phyloP scores from a whole-genome alignment of 345 rosid species.

The Luvunga scandens region DNA sequence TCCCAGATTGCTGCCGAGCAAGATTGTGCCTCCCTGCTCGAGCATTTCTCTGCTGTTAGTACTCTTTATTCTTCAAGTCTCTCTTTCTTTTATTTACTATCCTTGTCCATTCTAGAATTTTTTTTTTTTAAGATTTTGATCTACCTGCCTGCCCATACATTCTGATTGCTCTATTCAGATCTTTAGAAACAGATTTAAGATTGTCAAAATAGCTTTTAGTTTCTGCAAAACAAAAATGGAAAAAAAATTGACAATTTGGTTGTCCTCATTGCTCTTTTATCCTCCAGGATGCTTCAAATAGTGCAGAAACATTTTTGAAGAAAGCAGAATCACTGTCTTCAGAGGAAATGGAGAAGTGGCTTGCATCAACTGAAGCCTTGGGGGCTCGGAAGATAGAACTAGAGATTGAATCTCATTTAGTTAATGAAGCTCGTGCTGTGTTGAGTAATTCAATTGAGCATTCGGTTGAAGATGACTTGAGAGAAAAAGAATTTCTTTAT shows the following conservation, averaged over 20 bases:
- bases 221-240: neutral
- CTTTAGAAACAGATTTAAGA: neutral
- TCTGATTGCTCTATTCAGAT: neutral
- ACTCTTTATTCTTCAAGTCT: neutral
- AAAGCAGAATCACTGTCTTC: slow-evolving; percentile 41
- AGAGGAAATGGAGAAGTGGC: slow-evolving; percentile 57
- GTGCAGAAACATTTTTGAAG: slow-evolving; percentile 47
- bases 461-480: slow-evolving; percentile 50
- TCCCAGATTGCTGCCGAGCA: slow-evolving; percentile 69
- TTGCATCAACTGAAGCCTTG: slow-evolving; percentile 56
- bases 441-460: slow-evolving; percentile 49
- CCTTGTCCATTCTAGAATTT: neutral
- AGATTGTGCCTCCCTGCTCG: slow-evolving; percentile 65
- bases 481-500: slow-evolving; percentile 47
- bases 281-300: slow-evolving; percentile 55
- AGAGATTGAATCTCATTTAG: slow-evolving; percentile 57
- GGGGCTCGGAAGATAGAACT: slow-evolving; percentile 63
- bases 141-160: neutral
- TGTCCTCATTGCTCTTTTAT: neutral
- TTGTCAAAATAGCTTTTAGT: neutral
- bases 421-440: slow-evolving; percentile 48
- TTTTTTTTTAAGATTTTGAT: neutral
- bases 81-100: neutral
- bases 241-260: neutral
- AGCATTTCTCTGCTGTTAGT: slow-evolving; percentile 52